Conservation (phyloP, 2,329 filamentous ascomycete species). For the Calonectria leucothoes region DNA sequence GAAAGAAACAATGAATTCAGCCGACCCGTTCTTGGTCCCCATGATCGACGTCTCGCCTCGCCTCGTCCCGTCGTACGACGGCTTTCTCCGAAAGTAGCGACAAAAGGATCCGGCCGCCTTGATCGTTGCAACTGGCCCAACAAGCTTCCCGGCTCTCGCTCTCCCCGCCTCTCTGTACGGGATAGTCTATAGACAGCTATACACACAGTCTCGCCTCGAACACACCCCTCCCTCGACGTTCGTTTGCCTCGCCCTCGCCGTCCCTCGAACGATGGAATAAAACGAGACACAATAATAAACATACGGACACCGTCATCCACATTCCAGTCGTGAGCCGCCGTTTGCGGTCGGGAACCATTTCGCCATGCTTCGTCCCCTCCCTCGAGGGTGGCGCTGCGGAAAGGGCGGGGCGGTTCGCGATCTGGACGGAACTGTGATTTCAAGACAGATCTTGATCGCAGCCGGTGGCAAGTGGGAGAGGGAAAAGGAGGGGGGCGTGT, state of each 20-base stretch:
- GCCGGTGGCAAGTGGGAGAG: neutral
- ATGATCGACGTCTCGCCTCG: conserved; percentile 6
- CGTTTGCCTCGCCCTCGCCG: neutral
- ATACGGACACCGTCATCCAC: conserved; percentile 8
- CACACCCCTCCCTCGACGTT: neutral
- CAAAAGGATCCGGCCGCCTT: neutral
- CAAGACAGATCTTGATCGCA: neutral
- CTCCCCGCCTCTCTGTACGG: neutral
- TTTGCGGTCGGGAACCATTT: conserved; percentile 10
- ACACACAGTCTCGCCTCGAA: neutral
- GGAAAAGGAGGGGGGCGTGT: neutral
- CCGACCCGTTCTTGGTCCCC: neutral
- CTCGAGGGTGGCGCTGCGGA: neutral
- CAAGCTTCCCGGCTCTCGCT: neutral
- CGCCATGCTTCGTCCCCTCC: neutral
- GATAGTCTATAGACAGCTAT: neutral
- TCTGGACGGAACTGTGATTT: neutral
- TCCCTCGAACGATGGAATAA: neutral
- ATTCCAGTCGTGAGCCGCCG: conserved; percentile 21
- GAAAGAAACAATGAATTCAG: neutral
- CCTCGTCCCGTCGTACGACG: conserved; percentile 22
- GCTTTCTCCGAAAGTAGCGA: neutral
- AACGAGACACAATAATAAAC: neutral
- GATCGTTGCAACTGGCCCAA: neutral
- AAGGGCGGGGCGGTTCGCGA: conserved; percentile 5